Percentiles rank a stretch among this genome's conserved stretches.
phyloP scores from a whole-genome alignment of 495 filamentous ascomycete genomes.

The Xylaria curta region DNA sequence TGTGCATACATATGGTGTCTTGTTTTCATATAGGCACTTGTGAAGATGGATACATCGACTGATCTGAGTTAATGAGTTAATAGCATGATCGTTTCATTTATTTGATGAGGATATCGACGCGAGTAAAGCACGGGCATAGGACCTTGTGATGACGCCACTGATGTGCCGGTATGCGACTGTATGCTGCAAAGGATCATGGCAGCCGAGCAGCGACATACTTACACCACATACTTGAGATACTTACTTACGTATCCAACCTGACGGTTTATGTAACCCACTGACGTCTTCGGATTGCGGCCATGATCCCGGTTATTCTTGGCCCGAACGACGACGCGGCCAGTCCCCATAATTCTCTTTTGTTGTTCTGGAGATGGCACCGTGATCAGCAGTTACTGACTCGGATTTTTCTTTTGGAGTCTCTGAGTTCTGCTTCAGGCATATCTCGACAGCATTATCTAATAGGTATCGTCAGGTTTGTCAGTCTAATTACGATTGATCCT shows the following conservation, averaged over 20 bases:
- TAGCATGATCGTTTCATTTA: not conserved
- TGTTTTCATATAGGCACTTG: not conserved
- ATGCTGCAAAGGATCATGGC: not conserved
- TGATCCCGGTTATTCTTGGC: constrained; percentile 13
- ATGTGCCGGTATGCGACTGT: not conserved
- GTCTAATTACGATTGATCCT: constrained; percentile 9
- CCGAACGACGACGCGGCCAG: constrained; percentile 19
- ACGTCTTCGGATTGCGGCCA: constrained; percentile 15
- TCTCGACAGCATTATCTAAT: not conserved
- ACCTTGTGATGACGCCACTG: not conserved
- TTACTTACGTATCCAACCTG: not conserved
- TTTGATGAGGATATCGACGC: not conserved
- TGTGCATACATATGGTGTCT: not conserved
- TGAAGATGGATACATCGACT: not conserved
- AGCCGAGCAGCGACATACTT: not conserved
- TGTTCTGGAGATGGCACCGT: constrained; percentile 1
- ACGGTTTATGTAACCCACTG: not conserved
- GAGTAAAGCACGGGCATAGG: not conserved
- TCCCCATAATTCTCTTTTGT: constrained; percentile 5
- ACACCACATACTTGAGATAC: not conserved
- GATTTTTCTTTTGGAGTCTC: not conserved
- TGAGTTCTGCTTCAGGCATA: not conserved
- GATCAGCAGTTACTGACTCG: constrained; percentile 21
- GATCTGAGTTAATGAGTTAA: not conserved
- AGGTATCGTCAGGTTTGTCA: not conserved